Percentiles rank a stretch among this genome's conserved stretches.
Evolutionary conservation across 2,329 filamentous ascomycete genomes (phyloP).

Genomic region (Trichoderma arundinaceum): DNA sequence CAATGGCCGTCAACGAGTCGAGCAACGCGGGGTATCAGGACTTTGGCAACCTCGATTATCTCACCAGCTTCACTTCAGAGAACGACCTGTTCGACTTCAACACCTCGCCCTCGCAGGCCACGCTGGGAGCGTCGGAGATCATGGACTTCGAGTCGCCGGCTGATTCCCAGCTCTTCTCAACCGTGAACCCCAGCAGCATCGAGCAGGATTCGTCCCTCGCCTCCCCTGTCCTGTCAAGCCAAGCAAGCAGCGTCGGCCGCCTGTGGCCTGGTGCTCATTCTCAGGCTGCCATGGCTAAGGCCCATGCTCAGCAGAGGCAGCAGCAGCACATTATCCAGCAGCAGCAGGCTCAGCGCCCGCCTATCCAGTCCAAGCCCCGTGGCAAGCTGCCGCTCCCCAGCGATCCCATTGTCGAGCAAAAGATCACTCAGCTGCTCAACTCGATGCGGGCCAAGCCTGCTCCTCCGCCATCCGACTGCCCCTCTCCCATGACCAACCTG

Average conservation of each 20-base stretch:
- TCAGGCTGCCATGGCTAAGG: constrained; percentile 79
- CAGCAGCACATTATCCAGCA: constrained; percentile 63
- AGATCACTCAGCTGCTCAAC: constrained; percentile 89
- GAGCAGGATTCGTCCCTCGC: constrained; percentile 61
- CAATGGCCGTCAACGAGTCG: constrained; percentile 75
- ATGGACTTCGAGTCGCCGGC: constrained; percentile 58
- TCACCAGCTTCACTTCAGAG: constrained; percentile 62
- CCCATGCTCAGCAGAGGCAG: constrained; percentile 71
- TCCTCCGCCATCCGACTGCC: constrained; percentile 52
- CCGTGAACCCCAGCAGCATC: constrained; percentile 75
- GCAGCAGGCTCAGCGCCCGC: constrained; percentile 55
- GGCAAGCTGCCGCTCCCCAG: constrained; percentile 58
- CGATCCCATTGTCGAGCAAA: constrained; percentile 83
- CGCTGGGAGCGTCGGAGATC: constrained; percentile 65
- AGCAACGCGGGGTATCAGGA: constrained; percentile 61
- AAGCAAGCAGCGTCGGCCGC: constrained; percentile 67
- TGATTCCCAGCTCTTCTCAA: constrained; percentile 66
- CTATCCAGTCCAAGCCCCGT: constrained; percentile 53
- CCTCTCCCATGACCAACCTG: constrained; percentile 67
- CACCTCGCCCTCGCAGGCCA: constrained; percentile 65
- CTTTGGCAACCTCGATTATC: constrained; percentile 56
- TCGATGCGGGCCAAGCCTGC: constrained; percentile 82
- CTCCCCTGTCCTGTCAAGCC: constrained; percentile 55
- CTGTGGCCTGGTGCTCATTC: constrained; percentile 95
- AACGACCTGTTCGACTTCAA: constrained; percentile 76